These are phyloP conservation scores for Calamus simplicifolius DNA, from an alignment of 176 grass and related monocot genomes.

Conservation along the genomic window DNA sequence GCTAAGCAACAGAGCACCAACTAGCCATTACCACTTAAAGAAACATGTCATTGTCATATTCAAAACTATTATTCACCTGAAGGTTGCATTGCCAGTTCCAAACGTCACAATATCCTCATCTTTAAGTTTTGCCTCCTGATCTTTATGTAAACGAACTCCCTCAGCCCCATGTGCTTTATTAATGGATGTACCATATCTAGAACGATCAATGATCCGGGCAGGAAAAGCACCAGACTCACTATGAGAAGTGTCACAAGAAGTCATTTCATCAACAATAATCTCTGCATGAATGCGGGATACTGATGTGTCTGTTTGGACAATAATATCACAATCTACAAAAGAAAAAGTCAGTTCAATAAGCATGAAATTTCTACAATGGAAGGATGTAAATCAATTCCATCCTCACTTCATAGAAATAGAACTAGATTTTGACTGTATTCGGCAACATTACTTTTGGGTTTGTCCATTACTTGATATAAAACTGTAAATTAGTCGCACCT, in stretches of 20 bases:
- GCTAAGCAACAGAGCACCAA: no score
- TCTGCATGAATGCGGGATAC: conserved; percentile 86
- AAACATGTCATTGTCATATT: neutral
- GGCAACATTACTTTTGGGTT: neutral
- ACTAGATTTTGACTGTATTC: neutral
- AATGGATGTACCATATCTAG: conserved; percentile 80
- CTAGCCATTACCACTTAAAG: no score
- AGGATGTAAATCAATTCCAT: neutral
- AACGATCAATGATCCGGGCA: conserved; percentile 54
- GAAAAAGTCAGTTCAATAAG: neutral
- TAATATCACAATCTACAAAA: conserved; percentile 70
- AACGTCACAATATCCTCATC: conserved; percentile 76
- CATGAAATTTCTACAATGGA: neutral
- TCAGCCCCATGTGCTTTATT: conserved; percentile 57
- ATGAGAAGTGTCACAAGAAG: conserved; percentile 42
- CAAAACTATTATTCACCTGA: conserved; percentile 48
- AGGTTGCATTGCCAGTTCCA: conserved; percentile 64
- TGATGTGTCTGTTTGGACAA: conserved; percentile 72
- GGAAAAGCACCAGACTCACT: conserved; percentile 27
- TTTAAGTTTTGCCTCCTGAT: conserved; percentile 44
- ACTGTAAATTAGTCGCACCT: no score
- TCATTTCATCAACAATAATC: conserved; percentile 66
- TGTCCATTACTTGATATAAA: neutral
- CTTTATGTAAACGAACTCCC: conserved; percentile 46
- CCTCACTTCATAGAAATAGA: no score